Evolutionary conservation across 2,329 filamentous ascomycete species (phyloP), one percentile per base, ranked within the genome.

Genomic region (Hypomyces perniciosus): DNA sequence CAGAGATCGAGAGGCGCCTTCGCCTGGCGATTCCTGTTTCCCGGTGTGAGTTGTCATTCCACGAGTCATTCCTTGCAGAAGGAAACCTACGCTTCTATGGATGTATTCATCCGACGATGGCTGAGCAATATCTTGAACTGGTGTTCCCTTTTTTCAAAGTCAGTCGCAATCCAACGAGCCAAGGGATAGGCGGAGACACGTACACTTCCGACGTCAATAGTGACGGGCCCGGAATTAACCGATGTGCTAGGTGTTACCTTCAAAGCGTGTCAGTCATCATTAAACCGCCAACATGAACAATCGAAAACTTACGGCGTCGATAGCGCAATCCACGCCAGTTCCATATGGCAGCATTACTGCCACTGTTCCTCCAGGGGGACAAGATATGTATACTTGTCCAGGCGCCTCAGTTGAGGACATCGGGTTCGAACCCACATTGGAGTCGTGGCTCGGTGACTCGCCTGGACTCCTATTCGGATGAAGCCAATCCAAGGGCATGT

Each of bases 221-320:
- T 39, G 13, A 51, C 47, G 20, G 55, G 55, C 45, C 34, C 52
- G 48, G 46, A 47, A 33, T 41, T 42, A 44, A 54, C 35, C 40
- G 46, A 37, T 30, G 28, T 35, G 42, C 50, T 52, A 46, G 46
- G 45, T 49, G 54, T 38, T 50, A 40, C 48, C 59, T 61, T 60
- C 45, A 43, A 43, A 51, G 41, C 20, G 55, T 50, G 52, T 61
- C 38, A 61, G 59, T 56, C 40, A 34, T 46, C 26, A 42, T 33
- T 29, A n/a, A 10, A 28, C 26, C 28, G 39, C 0, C 8, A 31
- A 26, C 8, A 13, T 6, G 41, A 7, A 8, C 10, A 34, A 13
- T 10, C 8, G 26, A 33, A 37, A 35, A 55, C 58, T 46, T 58
- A 61, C 59, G 47, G 54, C 50, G 47, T 51, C 37, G 44, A 43